A percentile compares a stretch with the other conserved stretches of the same genome.
phyloP scores from a whole-genome alignment of 495 filamentous ascomycete species.

The Penicillium fimorum region DNA sequence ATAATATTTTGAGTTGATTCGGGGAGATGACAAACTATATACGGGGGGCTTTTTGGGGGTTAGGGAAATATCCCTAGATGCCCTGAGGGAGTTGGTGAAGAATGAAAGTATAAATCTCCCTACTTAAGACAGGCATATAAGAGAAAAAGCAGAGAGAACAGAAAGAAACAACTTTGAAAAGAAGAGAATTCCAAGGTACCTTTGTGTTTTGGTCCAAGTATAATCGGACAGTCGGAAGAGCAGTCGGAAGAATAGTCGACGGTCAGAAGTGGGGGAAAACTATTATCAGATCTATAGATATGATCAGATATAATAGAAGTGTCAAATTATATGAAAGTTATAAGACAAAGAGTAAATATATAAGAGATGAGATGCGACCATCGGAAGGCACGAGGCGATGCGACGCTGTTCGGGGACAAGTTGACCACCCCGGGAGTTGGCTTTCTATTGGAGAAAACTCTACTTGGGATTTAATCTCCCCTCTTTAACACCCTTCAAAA shows the following conservation, averaged over 20 bases:
- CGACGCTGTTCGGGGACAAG: conserved; percentile 31
- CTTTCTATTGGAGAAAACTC: conserved; percentile 8
- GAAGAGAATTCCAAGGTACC: not conserved
- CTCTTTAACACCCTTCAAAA: not conserved
- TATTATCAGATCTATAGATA: not conserved
- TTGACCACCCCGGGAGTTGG: conserved; percentile 16
- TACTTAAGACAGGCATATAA: conserved; percentile 14
- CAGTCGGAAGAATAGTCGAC: not conserved
- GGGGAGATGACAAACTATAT: conserved; percentile 11
- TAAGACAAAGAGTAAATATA: not conserved
- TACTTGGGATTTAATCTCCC: not conserved
- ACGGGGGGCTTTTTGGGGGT: conserved; percentile 1
- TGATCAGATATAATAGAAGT: not conserved
- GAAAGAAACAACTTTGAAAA: not conserved
- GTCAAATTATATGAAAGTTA: not conserved
- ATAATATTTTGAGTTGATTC: conserved; percentile 1
- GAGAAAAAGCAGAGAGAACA: conserved; percentile 7
- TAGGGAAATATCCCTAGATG: conserved; percentile 18
- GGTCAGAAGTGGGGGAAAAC: not conserved
- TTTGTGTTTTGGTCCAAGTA: not conserved
- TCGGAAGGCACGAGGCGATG: conserved; percentile 36
- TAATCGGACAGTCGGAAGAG: not conserved
- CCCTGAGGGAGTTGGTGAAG: conserved; percentile 8
- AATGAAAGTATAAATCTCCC: conserved; percentile 12
- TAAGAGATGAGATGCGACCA: conserved; percentile 33